phyloP scores from a whole-genome alignment of 2,329 filamentous ascomycete species.

The Phaeosphaeria sp. region DNA sequence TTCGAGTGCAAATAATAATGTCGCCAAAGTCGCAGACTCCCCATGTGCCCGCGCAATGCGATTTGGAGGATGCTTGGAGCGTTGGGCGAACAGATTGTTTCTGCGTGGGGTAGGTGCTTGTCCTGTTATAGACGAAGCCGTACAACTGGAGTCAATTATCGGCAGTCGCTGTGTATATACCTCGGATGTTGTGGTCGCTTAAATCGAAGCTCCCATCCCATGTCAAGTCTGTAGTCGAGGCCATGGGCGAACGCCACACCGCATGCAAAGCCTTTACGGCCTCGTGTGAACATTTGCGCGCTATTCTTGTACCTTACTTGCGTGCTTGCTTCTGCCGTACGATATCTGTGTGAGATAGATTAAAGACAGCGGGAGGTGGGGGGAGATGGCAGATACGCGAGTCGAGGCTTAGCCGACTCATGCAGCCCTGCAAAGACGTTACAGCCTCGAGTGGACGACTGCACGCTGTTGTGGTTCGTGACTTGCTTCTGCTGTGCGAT shows the following conservation, averaged over 20 bases:
- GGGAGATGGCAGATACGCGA: neutral
- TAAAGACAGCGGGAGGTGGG: neutral
- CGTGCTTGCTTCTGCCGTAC: neutral
- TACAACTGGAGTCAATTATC: neutral
- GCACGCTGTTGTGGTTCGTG: neutral
- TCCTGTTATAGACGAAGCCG: neutral
- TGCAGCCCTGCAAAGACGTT: neutral
- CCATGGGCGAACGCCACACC: neutral
- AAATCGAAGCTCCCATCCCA: no score
- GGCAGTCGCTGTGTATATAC: neutral
- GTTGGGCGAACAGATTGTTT: neutral
- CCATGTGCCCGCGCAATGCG: neutral
- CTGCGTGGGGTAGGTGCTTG: neutral
- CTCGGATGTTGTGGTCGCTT: neutral
- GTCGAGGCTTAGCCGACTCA: neutral
- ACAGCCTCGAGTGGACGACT: neutral
- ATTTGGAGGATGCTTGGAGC: neutral
- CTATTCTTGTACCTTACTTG: neutral
- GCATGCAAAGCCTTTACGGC: neutral
- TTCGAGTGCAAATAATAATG: neutral
- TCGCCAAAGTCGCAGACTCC: neutral
- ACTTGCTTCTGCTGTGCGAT: neutral
- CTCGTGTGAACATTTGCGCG: neutral
- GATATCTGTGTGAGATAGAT: neutral
- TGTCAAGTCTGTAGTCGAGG: no score